Conservation (phyloP, 2,329 filamentous ascomycete species). For the Colletotrichum abscissum region DNA sequence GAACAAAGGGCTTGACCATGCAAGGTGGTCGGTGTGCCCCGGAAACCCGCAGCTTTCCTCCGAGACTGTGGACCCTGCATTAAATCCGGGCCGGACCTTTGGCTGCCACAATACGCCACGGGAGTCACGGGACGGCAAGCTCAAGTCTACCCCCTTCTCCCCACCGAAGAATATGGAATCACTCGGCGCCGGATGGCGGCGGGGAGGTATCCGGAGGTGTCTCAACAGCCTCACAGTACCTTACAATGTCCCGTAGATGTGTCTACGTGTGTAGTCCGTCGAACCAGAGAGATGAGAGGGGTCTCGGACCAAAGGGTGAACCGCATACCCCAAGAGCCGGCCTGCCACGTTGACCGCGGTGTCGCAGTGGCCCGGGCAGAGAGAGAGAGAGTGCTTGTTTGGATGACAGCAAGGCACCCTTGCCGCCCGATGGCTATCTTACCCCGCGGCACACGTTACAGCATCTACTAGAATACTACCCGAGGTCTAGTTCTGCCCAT, state of each 20-base stretch:
- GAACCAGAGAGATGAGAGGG: not conserved
- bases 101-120: too few species aligned
- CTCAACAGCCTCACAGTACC: too few species aligned
- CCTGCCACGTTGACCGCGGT: not conserved
- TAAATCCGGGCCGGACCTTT: not conserved
- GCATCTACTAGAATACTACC: constrained; percentile 9
- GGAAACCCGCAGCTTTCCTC: not conserved
- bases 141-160: too few species aligned
- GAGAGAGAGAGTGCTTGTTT: not conserved
- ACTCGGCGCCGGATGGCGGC: not conserved
- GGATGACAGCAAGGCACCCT: constrained; percentile 31
- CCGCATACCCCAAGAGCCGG: not conserved
- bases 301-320: not conserved
- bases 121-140: not conserved
- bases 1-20: not conserved
- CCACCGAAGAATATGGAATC: not conserved
- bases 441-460: constrained; percentile 25
- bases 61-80: not conserved
- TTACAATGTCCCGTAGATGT: too few species aligned
- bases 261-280: too few species aligned
- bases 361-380: not conserved
- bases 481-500: constrained; percentile 8
- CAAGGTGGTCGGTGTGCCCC: not conserved
- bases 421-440: constrained; percentile 16
- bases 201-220: too few species aligned